Evolutionary conservation across 169 alveolate genomes (phyloP).

Genomic region (Plasmodium reichenowi): DNA sequence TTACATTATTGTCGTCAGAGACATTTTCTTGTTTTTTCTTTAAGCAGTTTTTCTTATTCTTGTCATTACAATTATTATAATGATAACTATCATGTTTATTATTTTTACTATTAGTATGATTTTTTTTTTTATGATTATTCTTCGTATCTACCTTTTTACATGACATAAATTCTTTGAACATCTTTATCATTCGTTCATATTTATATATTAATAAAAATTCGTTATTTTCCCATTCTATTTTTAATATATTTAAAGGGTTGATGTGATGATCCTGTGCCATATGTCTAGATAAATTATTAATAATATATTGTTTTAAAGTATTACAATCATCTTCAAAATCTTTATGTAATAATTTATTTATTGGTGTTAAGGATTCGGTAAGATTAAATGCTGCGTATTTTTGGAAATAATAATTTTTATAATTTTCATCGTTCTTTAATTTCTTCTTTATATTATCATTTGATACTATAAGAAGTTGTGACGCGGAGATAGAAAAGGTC

Average conservation of each 20-base stretch:
- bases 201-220: constrained; percentile 36
- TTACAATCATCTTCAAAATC: constrained; percentile 37
- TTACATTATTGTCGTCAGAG: not conserved
- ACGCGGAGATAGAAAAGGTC: too few species aligned
- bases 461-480: not conserved
- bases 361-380: constrained; percentile 49
- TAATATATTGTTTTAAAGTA: constrained; percentile 17
- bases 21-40: not conserved
- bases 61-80: not conserved
- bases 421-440: constrained; percentile 12
- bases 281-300: constrained; percentile 30
- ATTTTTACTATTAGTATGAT: too few species aligned
- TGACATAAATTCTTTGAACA: not conserved
- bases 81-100: too few species aligned
- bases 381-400: constrained; percentile 16
- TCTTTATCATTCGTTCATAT: constrained; percentile 24
- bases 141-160: not conserved
- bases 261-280: constrained; percentile 37
- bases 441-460: constrained; percentile 18
- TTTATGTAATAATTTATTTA: constrained; percentile 11
- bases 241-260: constrained; percentile 8
- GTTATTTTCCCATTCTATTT: constrained; percentile 39
- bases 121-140: not conserved
- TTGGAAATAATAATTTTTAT: constrained; percentile 27
- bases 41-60: not conserved